These are phyloP conservation scores for Rhodotorula sp. DNA, from an alignment of 1,284 basidiomycete species.

Conservation along the genomic window DNA sequence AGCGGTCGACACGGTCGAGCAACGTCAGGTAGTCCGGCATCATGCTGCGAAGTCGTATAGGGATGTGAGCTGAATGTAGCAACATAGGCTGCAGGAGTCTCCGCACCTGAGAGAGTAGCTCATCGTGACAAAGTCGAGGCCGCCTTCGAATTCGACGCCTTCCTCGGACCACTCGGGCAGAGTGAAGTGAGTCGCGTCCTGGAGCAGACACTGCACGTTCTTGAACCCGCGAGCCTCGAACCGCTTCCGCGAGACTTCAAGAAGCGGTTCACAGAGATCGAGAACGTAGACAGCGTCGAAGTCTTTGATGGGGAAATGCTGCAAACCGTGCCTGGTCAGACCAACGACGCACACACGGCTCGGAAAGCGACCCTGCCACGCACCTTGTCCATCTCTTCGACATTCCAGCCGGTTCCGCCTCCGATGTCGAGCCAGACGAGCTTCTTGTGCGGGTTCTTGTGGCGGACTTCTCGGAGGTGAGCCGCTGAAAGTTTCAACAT, in stretches of 20 bases:
- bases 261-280: slow-evolving; percentile 45
- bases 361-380: neutral
- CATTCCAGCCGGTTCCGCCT: slow-evolving; percentile 79
- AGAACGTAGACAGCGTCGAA: slow-evolving; percentile 69
- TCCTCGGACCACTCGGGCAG: slow-evolving; percentile 61
- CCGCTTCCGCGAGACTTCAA: slow-evolving; percentile 67
- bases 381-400: slow-evolving; percentile 71
- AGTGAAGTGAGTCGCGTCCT: slow-evolving; percentile 69
- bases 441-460: slow-evolving; percentile 53
- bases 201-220: slow-evolving; percentile 70
- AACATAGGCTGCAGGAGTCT: neutral
- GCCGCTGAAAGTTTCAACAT: slow-evolving; percentile 68
- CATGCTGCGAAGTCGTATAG: slow-evolving; percentile 15
- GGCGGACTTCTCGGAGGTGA: slow-evolving; percentile 59
- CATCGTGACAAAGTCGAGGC: slow-evolving; percentile 63
- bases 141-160: slow-evolving; percentile 58
- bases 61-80: too few species aligned
- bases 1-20: slow-evolving; percentile 64
- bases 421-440: slow-evolving; percentile 80
- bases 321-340: neutral
- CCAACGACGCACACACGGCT: neutral
- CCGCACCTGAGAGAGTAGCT: slow-evolving; percentile 68
- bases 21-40: slow-evolving; percentile 35
- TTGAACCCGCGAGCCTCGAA: slow-evolving; percentile 69
- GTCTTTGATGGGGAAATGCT: slow-evolving; percentile 60